Evolutionary conservation across 2,329 filamentous ascomycete genomes (phyloP).

Genomic region (Didymella pomorum): DNA sequence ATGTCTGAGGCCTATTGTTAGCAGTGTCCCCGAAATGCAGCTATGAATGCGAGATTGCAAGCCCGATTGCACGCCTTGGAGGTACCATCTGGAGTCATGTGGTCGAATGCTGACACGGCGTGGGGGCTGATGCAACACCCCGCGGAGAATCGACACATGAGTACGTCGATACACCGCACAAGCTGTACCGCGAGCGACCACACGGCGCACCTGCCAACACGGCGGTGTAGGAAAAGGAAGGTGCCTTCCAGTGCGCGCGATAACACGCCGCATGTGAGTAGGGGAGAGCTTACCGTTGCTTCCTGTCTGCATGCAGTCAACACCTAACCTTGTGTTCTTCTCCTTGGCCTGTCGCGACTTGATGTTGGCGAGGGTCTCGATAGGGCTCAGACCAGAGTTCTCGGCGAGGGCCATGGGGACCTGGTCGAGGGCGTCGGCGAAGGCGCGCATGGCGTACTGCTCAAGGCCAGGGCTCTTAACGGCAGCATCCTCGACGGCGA

Average conservation of each 20-base stretch:
- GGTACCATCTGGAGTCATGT: conserved; percentile 3
- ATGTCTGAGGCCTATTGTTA: conserved; percentile 69
- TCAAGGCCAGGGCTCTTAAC: conserved; percentile 96
- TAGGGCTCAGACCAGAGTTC: conserved; percentile 95
- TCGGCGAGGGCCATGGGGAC: conserved; percentile 96
- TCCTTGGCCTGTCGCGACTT: conserved; percentile 97
- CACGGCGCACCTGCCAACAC: not conserved
- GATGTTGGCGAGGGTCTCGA: conserved; percentile 91
- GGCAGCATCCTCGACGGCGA: conserved; percentile 94
- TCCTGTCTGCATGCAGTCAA: conserved; percentile 97
- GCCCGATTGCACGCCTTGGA: conserved; percentile 2
- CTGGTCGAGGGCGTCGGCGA: conserved; percentile 91
- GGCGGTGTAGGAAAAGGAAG: not conserved
- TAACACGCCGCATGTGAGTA: not conserved
- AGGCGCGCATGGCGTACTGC: conserved; percentile 98
- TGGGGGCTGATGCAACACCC: not conserved
- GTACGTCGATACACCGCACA: not conserved
- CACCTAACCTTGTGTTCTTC: conserved; percentile 79
- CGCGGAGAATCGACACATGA: not conserved
- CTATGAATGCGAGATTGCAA: not conserved
- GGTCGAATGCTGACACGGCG: not conserved
- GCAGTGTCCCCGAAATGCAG: conserved; percentile 24
- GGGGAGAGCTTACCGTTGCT: conserved; percentile 71
- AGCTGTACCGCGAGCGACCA: too few relatives aligned
- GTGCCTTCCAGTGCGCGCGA: not conserved